These are phyloP conservation scores for Purpureocillium takamizusanense DNA, from an alignment of 2,329 filamentous ascomycete species.

Conservation along the genomic window DNA sequence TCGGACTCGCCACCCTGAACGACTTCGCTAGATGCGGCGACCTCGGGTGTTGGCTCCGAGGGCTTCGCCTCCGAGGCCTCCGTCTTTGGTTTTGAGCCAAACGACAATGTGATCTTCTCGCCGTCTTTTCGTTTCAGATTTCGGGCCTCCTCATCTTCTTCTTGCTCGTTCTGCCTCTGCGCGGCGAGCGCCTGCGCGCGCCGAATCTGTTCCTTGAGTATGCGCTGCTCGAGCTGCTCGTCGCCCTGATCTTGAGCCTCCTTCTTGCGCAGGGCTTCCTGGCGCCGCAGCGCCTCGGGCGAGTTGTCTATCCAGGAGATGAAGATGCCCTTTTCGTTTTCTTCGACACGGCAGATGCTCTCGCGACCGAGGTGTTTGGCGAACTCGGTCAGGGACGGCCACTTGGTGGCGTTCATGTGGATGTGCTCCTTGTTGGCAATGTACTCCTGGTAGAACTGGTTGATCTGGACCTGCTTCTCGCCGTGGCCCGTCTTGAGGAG, in stretches of 20 bases:
- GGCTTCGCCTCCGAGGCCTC: conserved; percentile 2
- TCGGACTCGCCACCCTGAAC: conserved; percentile 6
- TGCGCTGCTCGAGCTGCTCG: conserved; percentile 76
- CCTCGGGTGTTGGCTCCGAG: conserved; percentile 11
- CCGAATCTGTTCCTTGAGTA: conserved; percentile 77
- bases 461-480: conserved; percentile 81
- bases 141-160: conserved; percentile 31
- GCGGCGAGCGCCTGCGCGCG: conserved; percentile 51
- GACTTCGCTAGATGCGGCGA: conserved; percentile 7
- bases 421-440: conserved; percentile 81
- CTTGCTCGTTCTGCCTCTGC: conserved; percentile 28
- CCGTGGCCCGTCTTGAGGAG: conserved; percentile 77
- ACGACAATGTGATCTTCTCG: conserved; percentile 67
- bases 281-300: conserved; percentile 70
- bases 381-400: conserved; percentile 82
- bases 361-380: conserved; percentile 79
- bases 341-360: conserved; percentile 82
- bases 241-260: conserved; percentile 85
- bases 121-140: conserved; percentile 55
- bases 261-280: conserved; percentile 73
- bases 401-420: conserved; percentile 90
- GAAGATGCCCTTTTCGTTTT: conserved; percentile 76
- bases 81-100: conserved; percentile 39
- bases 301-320: conserved; percentile 89
- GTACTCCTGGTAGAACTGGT: conserved; percentile 92